A percentile compares a stretch with the other conserved stretches of the same genome.
Conservation (phyloP, 352 stramenopile genomes). For the Thalassiosira exigua region DNA sequence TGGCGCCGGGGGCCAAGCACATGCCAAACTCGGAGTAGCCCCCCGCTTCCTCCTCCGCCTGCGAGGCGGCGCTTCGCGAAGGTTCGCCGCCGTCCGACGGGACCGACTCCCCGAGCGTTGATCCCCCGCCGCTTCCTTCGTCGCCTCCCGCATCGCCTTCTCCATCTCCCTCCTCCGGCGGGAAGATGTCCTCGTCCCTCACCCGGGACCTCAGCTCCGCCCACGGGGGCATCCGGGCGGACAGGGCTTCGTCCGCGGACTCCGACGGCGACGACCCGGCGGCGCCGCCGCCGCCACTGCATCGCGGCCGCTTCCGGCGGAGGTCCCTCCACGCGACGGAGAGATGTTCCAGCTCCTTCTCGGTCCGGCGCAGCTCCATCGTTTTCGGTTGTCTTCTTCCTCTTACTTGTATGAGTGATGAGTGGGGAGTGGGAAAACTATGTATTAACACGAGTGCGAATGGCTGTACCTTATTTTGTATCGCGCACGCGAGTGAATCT, state of each 20-base stretch:
- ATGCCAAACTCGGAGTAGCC: conserved; percentile 31
- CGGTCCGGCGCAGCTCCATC: conserved; percentile 65
- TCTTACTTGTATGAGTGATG: no score
- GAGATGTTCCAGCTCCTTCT: conserved; percentile 53
- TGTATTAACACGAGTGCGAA: no score
- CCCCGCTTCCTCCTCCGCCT: not conserved
- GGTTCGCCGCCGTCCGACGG: not conserved
- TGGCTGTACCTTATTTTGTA: no score
- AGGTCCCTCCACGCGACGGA: conserved; percentile 34
- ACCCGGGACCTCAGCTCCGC: conserved; percentile 17
- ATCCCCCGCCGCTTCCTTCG: not conserved
- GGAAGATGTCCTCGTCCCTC: conserved; percentile 45
- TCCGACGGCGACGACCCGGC: not conserved
- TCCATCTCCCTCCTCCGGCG: not conserved
- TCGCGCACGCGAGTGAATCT: no score
- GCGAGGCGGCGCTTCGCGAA: not conserved
- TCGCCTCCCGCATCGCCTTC: conserved; percentile 7
- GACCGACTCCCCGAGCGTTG: no score
- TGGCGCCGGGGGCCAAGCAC: not conserved
- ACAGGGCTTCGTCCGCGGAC: conserved; percentile 1
- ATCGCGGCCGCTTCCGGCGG: conserved; percentile 24
- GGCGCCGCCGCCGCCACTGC: not conserved
- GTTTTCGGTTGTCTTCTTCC: no score
- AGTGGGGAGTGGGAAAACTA: no score
- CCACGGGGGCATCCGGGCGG: conserved; percentile 37